phyloP scores from a whole-genome alignment of 169 alveolate species.

The Ichthyophthirius multifiliis region DNA sequence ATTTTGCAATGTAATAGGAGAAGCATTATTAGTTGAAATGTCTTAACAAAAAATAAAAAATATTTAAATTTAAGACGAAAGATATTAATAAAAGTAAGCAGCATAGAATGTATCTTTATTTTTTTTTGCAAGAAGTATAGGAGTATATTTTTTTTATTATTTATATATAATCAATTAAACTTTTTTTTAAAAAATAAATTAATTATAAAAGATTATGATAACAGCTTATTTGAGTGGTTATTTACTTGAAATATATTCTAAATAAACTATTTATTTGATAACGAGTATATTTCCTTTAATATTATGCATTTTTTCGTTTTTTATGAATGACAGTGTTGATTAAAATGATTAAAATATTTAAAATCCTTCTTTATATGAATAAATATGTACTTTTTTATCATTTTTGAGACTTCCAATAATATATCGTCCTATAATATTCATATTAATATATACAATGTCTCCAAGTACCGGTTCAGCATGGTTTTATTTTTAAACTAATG shows the following conservation, averaged over 20 bases:
- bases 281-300: conserved; percentile 85
- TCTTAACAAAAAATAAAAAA: not conserved
- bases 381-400: conserved; percentile 69
- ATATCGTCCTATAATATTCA: conserved; percentile 88
- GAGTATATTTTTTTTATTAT: too few relatives aligned
- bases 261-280: conserved; percentile 57
- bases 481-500: conserved; percentile 92
- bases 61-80: not conserved
- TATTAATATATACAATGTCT: conserved; percentile 73
- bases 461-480: conserved; percentile 88
- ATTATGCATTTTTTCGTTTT: conserved; percentile 79
- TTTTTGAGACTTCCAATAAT: conserved; percentile 84
- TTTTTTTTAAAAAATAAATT: too few relatives aligned
- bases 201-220: conserved; percentile 74
- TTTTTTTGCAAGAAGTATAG: conserved; percentile 89
- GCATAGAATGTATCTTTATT: conserved; percentile 87
- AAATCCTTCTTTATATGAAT: conserved; percentile 55
- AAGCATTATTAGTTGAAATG: conserved; percentile 45
- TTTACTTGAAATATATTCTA: conserved; percentile 80
- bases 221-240: conserved; percentile 94
- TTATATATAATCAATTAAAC: too few relatives aligned
- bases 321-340: conserved; percentile 74
- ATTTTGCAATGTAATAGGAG: conserved; percentile 70
- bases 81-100: conserved; percentile 47
- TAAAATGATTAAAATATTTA: conserved; percentile 51